A percentile compares a stretch with the other conserved stretches of the same genome.
Evolutionary conservation across 2,329 filamentous ascomycete species (phyloP).

Genomic region (Nemania sp.): DNA sequence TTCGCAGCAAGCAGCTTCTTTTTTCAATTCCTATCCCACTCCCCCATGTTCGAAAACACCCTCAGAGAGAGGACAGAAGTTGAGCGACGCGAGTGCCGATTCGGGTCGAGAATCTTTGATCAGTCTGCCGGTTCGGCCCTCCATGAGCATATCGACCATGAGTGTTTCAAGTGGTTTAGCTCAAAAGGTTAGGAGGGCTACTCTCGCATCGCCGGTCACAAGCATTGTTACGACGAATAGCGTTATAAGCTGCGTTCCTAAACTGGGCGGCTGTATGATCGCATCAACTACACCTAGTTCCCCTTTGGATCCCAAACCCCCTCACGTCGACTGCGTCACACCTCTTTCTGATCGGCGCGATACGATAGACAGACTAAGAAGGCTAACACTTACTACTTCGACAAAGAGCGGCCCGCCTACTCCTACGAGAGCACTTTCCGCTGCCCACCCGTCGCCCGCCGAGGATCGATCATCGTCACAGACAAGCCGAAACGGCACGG

Average conservation of each 20-base stretch:
- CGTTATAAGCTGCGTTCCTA: slow-evolving; percentile 76
- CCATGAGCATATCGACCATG: slow-evolving; percentile 54
- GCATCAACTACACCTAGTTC: slow-evolving; percentile 65
- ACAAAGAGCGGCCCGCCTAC: slow-evolving; percentile 93
- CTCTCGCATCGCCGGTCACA: slow-evolving; percentile 69
- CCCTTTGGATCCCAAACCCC: slow-evolving; percentile 59
- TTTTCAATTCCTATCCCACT: slow-evolving; percentile 65
- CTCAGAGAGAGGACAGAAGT: slow-evolving; percentile 58
- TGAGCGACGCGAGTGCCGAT: slow-evolving; percentile 57
- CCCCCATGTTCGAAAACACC: slow-evolving; percentile 66
- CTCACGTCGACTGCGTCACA: slow-evolving; percentile 52
- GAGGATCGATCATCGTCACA: slow-evolving; percentile 51
- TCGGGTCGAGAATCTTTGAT: slow-evolving; percentile 51
- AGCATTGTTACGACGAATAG: slow-evolving; percentile 72
- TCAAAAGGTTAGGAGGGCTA: slow-evolving; percentile 58
- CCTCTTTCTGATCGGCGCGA: slow-evolving; percentile 65
- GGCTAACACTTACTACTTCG: slow-evolving; percentile 86
- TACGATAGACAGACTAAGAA: slow-evolving; percentile 77
- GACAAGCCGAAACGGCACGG: slow-evolving; percentile 55
- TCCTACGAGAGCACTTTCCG: slow-evolving; percentile 86
- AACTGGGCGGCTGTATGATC: slow-evolving; percentile 68
- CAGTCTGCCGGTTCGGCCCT: slow-evolving; percentile 52
- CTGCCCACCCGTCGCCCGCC: slow-evolving; percentile 65
- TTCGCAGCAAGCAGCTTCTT: slow-evolving; percentile 47
- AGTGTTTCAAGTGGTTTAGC: slow-evolving; percentile 59